Evolutionary conservation across 179 eudicot species (phyloP), one percentile per base, ranked within the genome.

Genomic region (Silene coronaria): DNA sequence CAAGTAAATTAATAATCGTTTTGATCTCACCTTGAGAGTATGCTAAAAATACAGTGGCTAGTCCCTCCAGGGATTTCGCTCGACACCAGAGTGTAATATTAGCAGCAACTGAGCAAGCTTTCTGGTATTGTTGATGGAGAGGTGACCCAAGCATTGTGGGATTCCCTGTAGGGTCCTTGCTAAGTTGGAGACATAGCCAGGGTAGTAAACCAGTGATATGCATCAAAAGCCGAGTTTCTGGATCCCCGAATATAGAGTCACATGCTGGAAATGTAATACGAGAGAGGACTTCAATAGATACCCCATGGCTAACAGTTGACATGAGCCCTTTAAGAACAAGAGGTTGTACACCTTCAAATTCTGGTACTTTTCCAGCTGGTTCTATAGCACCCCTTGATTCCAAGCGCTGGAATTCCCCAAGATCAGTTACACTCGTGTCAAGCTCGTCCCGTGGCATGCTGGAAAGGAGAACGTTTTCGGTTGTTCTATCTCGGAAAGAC

Each of bases 371-470:
- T 12, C 89, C 88, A 63, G 76, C 80, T 7, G 88, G 76, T 36
- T 82, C 90, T 23, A 70, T 32, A 23, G 77, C 87, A 26, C 82
- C 84, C 68, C 87, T 85, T 6, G 97, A 92, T 71, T 90, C 97
- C 59, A 82, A 71, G 34, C 92, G 84, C 67, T 89, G 95, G 76
- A 89, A 92, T 9, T 87, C 99, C 36, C 84, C 83, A 75, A 79
- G 81, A 24, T 92, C 98, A 12, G 84, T 72, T 23, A 80, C 88
- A 75, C 76, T 84, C 2, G 87, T 79, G 83, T 91, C 91, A 22
- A 87, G 90, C 79, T 92, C 99, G 77, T 91, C 99, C 3, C 99
- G 85, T 5, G 99, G 99, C 97, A 92, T 95, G 84, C 97, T 92
- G 13, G 99, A 92, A 32, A 95, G 90, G 34, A 95, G 97, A 70